Base-by-base conservation (phyloP, 768 basidiomycete species). In the Lyophyllum decastes region DNA sequence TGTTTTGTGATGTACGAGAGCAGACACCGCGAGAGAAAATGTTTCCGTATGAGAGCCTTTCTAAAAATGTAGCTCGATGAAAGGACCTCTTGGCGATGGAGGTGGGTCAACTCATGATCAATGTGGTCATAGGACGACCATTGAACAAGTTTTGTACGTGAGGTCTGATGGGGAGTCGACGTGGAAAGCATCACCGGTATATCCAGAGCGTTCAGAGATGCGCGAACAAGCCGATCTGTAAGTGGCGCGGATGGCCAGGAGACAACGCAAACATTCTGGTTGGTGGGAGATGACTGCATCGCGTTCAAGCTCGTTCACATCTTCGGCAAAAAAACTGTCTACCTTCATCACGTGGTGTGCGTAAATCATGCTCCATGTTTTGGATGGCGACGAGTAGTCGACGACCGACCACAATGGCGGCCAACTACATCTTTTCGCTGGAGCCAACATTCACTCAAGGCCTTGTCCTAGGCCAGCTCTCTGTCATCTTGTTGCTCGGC, bases 391-490 rank as follows among this genome's bases (percentile, higher is more conserved):
- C 54, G 34, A 21, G n/a, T 41, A 19, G 30, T 33, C 30, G 22
- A 22, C 8, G 4, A 22, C 26, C 61, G 68, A 72, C 59, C 48
- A 54, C 57, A 30, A 82, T 82, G 85, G 76, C 76, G 49, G 71
- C 70, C 64, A 84, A 82, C 68, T 88, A 87, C 73, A 69, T 92
- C 48, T 82, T 91, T 64, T 86, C 87, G 34, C 77, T 92, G 43
- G 86, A 90, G 64, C 92, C 90, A 21, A 95, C 93, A 1, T 99
- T 99, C 74, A 97, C 95, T 0, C 95, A 98, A 69, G 96, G 96
- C 16, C 83, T 99, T 34, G 78, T 99, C 38, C 74, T 98, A 44
- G 96, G 96, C 55, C 96, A 98, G 72, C 79, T 93, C 21, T 95
- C 94, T 24, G 88, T 99, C 64, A 77, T 94, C 44, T 66, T 89